These are phyloP conservation scores for Prunus dulcis DNA, from an alignment of 306 rosid species.

Conservation along the genomic window DNA sequence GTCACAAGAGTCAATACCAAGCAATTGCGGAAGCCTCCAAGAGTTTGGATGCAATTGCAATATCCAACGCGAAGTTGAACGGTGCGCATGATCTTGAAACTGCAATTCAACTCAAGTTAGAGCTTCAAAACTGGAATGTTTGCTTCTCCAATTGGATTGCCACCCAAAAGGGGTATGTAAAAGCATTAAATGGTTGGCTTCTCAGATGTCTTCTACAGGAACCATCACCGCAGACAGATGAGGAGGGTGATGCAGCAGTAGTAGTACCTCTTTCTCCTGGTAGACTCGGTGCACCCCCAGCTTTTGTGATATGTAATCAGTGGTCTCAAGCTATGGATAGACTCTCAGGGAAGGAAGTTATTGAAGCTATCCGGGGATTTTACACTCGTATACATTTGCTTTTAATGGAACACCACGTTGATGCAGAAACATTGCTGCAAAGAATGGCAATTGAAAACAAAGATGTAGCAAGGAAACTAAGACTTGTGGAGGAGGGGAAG, in stretches of 20 bases:
- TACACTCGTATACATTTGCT: slow-evolving; percentile 34
- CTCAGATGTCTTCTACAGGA: slow-evolving; percentile 54
- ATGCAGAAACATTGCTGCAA: slow-evolving; percentile 37
- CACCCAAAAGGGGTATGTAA: slow-evolving; percentile 57
- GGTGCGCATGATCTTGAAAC: slow-evolving; percentile 42
- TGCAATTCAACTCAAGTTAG: slow-evolving; percentile 57
- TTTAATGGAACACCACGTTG: slow-evolving; percentile 35
- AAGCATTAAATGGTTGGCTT: slow-evolving; percentile 75
- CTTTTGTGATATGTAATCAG: slow-evolving; percentile 54
- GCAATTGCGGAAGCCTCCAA: slow-evolving; percentile 41
- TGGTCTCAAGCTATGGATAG: slow-evolving; percentile 67
- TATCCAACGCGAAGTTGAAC: slow-evolving; percentile 32
- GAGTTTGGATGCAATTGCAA: slow-evolving; percentile 27
- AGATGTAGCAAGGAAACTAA: slow-evolving; percentile 53
- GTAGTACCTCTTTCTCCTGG: slow-evolving; percentile 48
- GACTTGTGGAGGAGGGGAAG: slow-evolving; percentile 39
- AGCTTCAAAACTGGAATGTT: slow-evolving; percentile 58
- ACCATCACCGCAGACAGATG: slow-evolving; percentile 32
- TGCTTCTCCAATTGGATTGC: slow-evolving; percentile 63
- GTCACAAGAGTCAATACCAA: slow-evolving; percentile 56
- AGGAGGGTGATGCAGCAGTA: not conserved
- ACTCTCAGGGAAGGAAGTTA: slow-evolving; percentile 56
- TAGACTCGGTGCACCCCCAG: slow-evolving; percentile 59
- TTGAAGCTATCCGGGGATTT: slow-evolving; percentile 52
- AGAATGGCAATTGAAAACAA: slow-evolving; percentile 37